Evolutionary conservation across 345 rosid species (phyloP), one percentile per base, ranked within the genome.

Genomic region (Gossypium herbaceum): DNA sequence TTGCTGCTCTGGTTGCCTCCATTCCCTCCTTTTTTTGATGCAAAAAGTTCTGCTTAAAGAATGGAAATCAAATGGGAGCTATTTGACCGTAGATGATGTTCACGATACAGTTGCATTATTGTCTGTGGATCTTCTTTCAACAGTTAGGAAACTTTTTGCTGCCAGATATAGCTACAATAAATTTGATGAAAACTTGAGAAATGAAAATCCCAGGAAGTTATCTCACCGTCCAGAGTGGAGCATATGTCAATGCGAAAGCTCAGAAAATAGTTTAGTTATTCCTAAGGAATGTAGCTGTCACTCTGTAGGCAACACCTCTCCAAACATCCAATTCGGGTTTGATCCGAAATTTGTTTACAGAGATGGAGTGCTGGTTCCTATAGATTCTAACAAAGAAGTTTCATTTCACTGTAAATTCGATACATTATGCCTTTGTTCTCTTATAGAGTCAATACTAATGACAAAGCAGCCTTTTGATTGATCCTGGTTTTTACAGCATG

Each of bases 61-160:
- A 73, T 67, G 81, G 88, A 86, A 82, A 73, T 75, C 76, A 25
- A 80, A 82, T 76, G 74, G 71, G 55, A 79, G 77, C 68, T 1
- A 39, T 69, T 84, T 84, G 79, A 83, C 83, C 2, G 81, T 82
- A 27, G 98, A 91, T 67, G 88, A 88, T 65, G 71, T 91, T 56
- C 98, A 95, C 71, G 90, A 91, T 66, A 83, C 78, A 29, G 93
- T 91, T 73, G 87, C 90, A 19, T 86, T 93, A 50, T 76, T 95
- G 81, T 93, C 93, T 2, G 85, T 85, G 73, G 83, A 86, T 77
- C 88, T 95, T 72, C 83, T 89, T 56, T 85, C 92, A 22, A 84
- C 84, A 5, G 82, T 91, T 34, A 34, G 12, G 50, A 45, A 83
- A 77, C 79, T 73, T 76, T 86, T 77, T 74, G 73, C 77, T 73